Base-by-base conservation (phyloP, 108 stramenopile genomes). In the Cyclotella cryptica region DNA sequence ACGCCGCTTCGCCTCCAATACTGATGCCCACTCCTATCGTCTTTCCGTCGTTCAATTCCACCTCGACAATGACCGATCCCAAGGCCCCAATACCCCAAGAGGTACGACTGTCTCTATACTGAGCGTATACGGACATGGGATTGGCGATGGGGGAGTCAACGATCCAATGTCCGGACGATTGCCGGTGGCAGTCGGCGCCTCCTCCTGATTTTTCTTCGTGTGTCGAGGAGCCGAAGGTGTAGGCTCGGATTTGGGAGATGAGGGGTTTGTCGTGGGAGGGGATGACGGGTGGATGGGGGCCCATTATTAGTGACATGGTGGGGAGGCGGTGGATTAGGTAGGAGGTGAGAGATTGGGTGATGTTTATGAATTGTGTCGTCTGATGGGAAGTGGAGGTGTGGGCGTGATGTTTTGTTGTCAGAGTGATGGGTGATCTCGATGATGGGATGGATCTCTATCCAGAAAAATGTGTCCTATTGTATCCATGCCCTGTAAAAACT, bases 41-140 rank as follows among this genome's bases (percentile, higher is more conserved):
- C 40, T 40, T 64, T 0, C 75, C 81, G 51, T 88, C 84, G 29
- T 68, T 62, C 26, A 88, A 54, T 40, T 87, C 86, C n/a, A 90
- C 81, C 59, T 90, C 87, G 17, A 90, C 89, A 9, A 90, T 78
- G 26, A 90, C 77, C 5, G 82, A 77, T 29, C 89, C 87, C 61
- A 89, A 59, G 17, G 88, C 88, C 53, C 87, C 86, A 46, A 89
- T 89, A 12, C 88, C 88, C 88, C 88, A 89, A 19, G 75, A 77
- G 43, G 84, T 87, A 15, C 88, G 82, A n/a, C 72, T 72, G 39
- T 67, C 63, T 21, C 83, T 72, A 46, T 89, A 89, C 57, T 86
- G 67, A 19, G 72, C 79, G 58, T 89, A 89, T 40, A 77, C 72
- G 7, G 64, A 68, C 85, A 86, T 87, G 10, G 88, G 88, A 43